Conservation (phyloP, 1,139 yeast genomes). For the Candida tunisiensis region DNA sequence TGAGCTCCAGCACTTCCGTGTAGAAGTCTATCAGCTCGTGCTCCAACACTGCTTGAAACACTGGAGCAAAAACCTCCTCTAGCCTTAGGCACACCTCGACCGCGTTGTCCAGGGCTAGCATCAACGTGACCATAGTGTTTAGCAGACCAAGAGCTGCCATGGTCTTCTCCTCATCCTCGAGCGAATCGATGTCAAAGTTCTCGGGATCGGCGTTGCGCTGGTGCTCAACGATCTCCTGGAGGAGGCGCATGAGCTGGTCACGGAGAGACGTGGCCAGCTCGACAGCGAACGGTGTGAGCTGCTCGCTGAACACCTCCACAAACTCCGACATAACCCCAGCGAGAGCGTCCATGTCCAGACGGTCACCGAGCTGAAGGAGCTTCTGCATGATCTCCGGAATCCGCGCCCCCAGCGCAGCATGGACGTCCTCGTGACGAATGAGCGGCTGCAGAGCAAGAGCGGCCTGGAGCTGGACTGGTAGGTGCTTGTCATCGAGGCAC, state of each 20-base stretch:
- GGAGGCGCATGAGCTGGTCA: conserved; percentile 63
- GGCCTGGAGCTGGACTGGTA: conserved; percentile 75
- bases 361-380: conserved; percentile 56
- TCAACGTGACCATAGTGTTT: conserved; percentile 76
- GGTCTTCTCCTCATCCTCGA: conserved; percentile 50
- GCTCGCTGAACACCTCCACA: conserved; percentile 77
- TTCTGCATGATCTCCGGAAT: conserved; percentile 76
- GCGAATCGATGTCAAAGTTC: conserved; percentile 22
- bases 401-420: conserved; percentile 45
- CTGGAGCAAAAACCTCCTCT: conserved; percentile 63
- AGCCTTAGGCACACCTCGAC: conserved; percentile 46
- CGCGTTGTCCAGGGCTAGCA: conserved; percentile 74
- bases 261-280: conserved; percentile 68
- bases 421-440: conserved; percentile 46
- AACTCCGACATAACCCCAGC: conserved; percentile 92
- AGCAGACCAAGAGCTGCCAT: conserved; percentile 80
- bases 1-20: conserved; percentile 67
- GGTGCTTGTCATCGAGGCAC: conserved; percentile 35
- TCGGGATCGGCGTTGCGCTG: conserved; percentile 14
- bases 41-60: conserved; percentile 46
- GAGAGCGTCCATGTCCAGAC: conserved; percentile 74
- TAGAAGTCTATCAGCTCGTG: conserved; percentile 62
- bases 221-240: conserved; percentile 50
- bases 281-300: conserved; percentile 85
- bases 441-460: conserved; percentile 78